phyloP scores from a whole-genome alignment of 306 rosid genomes.

The Hippophae rhamnoides region DNA sequence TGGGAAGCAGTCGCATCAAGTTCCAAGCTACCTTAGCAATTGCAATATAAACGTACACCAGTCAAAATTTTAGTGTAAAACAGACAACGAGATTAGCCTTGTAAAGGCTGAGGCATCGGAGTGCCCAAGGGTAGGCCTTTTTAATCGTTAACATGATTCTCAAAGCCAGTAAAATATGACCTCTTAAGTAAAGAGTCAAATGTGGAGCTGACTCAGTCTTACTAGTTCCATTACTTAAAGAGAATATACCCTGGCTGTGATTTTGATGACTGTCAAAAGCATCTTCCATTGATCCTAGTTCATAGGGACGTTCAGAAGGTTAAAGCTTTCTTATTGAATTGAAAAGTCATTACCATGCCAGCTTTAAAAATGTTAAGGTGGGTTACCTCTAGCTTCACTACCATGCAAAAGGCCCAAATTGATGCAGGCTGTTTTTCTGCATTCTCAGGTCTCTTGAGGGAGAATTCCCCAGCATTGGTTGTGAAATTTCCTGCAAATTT shows the following conservation, averaged over 20 bases:
- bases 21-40: background rate
- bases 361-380: conserved; percentile 5
- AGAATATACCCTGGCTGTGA: conserved; percentile 31
- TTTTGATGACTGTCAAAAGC: conserved; percentile 36
- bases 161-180: conserved; percentile 38
- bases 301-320: conserved; percentile 13
- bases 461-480: conserved; percentile 25
- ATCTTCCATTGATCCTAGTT: conserved; percentile 43
- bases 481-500: conserved; percentile 29
- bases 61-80: conserved; percentile 3
- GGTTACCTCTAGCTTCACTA: conserved; percentile 48
- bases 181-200: conserved; percentile 84
- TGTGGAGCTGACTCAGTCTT: conserved; percentile 46
- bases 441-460: conserved; percentile 31
- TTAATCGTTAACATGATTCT: conserved; percentile 39
- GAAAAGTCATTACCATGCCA: conserved; percentile 12
- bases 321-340: conserved; percentile 16
- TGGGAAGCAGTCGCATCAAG: background rate
- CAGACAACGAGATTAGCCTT: conserved; percentile 34
- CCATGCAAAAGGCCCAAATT: conserved; percentile 29
- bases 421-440: conserved; percentile 29
- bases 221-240: conserved; percentile 40
- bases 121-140: conserved; percentile 52
- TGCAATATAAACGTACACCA: background rate
- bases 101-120: conserved; percentile 84